Base-by-base conservation (phyloP, 2,329 filamentous ascomycete genomes). In the Venturiaceae sp. region DNA sequence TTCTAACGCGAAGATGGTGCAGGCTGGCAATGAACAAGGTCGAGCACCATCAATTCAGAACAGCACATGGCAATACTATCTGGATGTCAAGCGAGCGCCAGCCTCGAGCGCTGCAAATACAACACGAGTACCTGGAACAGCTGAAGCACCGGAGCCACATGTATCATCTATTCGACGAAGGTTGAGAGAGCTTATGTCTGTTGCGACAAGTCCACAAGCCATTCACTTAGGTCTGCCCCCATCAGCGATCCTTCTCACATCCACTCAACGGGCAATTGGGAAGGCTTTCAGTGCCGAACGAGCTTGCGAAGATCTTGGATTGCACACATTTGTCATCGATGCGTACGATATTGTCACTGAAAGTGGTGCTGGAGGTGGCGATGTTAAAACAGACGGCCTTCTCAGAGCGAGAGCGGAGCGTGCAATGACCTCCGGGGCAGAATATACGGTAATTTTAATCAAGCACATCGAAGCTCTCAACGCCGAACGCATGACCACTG, bases 301-400 rank as follows among this genome's bases (percentile, higher is more conserved):
- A 46, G 91, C 92, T 4, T 95, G 91, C 69, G 82, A 87, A 2
- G 92, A 96, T 66, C 86, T 96, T 62, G 94, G 94, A 3, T 78
- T 97, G 16, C 94, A 99, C 69, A 88, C 85, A 0, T 97, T 96
- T 69, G 74, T 83, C 0, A 88, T 99, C 56, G 91, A 97, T 69
- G 88, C 90, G 0, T 96, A 95, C 66, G 94, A 99, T 66, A 90
- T 99, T 44, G 78, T 96, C 4, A 92, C 90, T n/a, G 92, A 97
- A 69, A 90, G 90, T 14, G 87, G 87, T 47, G 87, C 87, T 1
- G 90, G 90, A 57, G 90, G 90, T 8, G 87, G 88, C 58, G 94
- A 99, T 68, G 88, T 95, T 30, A 96, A 97, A 73, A 96, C 92
- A 0, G 92, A 96, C 68, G 92, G 89, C 0, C 88, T 95, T 64